Percentiles rank a stretch among this genome's conserved stretches.
Evolutionary conservation across 768 basidiomycete genomes (phyloP).

Genomic region (Cystobasidium onofrii): DNA sequence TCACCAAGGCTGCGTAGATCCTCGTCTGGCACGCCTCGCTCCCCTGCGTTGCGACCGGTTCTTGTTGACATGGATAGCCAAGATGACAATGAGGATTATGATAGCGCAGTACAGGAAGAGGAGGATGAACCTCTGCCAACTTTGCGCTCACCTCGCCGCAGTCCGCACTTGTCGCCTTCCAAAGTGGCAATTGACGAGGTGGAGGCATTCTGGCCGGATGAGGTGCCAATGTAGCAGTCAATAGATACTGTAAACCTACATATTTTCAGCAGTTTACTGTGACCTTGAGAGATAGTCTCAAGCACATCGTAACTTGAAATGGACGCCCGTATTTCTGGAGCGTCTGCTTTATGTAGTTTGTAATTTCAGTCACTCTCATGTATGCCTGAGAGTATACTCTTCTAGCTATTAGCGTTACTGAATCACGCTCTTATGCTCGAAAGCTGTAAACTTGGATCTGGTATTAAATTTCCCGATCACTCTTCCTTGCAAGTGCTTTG

Average conservation of each 20-base stretch:
- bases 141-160: constrained; percentile 13
- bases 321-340: no score
- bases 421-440: no score
- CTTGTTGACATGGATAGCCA: constrained; percentile 39
- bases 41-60: constrained; percentile 41
- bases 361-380: no score
- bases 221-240: not conserved
- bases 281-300: no score
- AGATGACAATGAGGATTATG: constrained; percentile 25
- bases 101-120: constrained; percentile 1
- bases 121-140: not conserved
- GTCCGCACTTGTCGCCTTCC: constrained; percentile 15
- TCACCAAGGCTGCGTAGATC: constrained; percentile 35
- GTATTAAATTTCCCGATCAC: not conserved
- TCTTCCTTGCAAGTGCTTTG: not conserved
- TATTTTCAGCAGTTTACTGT: no score
- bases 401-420: no score
- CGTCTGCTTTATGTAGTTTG: no score
- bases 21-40: constrained; percentile 38
- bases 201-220: constrained; percentile 14
- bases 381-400: no score
- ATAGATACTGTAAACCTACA: no score
- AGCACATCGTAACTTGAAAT: no score
- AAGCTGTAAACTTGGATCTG: no score
- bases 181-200: constrained; percentile 27